Percentiles rank a stretch among this genome's conserved stretches.
Conservation (phyloP, 2,329 filamentous ascomycete species). For the Botrytis squamosa region DNA sequence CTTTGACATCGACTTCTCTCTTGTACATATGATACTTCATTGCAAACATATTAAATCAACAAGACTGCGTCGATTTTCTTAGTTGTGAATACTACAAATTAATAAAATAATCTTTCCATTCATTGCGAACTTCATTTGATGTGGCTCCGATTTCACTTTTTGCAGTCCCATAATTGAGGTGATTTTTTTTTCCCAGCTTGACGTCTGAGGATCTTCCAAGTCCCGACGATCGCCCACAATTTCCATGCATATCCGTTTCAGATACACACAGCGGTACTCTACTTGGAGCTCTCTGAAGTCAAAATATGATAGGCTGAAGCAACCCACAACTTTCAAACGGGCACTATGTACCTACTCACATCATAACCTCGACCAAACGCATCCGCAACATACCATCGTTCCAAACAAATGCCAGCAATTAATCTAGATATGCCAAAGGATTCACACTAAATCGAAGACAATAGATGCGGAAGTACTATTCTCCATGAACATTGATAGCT, state of each 20-base stretch:
- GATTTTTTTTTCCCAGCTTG: not conserved
- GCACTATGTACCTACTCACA: not conserved
- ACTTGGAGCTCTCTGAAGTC: not conserved
- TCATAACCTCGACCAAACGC: not conserved
- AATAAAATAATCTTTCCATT: not conserved
- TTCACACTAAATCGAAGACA: not conserved
- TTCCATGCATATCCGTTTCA: not conserved
- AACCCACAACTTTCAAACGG: not conserved
- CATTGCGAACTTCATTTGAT: too few relatives aligned
- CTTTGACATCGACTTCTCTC: conserved; percentile 21
- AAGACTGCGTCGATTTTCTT: not conserved
- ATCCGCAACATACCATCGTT: not conserved
- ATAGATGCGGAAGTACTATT: not conserved
- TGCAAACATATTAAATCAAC: conserved; percentile 12
- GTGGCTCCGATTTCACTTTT: too few relatives aligned
- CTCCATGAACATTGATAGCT: not conserved
- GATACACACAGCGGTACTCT: not conserved
- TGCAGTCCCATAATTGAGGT: not conserved
- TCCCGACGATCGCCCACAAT: not conserved
- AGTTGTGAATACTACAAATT: conserved; percentile 11
- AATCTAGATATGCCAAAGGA: too few relatives aligned
- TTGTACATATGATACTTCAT: conserved; percentile 23
- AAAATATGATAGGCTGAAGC: not conserved
- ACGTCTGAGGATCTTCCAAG: not conserved
- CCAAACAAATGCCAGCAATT: not conserved